phyloP scores from a whole-genome alignment of 495 filamentous ascomycete genomes.

The Trichoderma reesei region DNA sequence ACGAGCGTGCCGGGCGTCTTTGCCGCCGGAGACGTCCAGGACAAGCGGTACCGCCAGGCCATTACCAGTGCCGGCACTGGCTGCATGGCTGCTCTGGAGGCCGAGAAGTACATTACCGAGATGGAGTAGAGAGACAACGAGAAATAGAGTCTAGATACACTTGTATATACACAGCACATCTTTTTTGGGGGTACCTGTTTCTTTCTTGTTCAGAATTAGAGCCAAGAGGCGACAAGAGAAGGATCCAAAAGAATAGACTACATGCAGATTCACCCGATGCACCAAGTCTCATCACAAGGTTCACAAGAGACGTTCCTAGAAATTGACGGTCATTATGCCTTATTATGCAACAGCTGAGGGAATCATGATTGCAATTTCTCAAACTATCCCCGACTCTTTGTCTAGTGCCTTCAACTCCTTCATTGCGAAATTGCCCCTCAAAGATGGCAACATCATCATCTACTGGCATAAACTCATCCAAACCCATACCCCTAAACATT shows the following conservation, averaged over 20 bases:
- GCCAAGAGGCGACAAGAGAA: neutral
- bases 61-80: conserved; percentile 94
- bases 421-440: neutral
- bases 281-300: neutral
- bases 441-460: neutral
- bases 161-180: neutral
- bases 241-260: too few species aligned
- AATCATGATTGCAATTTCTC: neutral
- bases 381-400: neutral
- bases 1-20: conserved; percentile 91
- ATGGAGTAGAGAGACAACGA: conserved; percentile 36
- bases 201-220: neutral
- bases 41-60: conserved; percentile 95
- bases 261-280: neutral
- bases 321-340: too few species aligned
- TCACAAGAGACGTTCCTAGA: neutral
- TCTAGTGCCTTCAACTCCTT: neutral
- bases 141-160: neutral
- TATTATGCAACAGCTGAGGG: neutral
- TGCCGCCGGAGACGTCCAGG: conserved; percentile 94
- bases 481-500: neutral
- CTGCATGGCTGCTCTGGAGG: conserved; percentile 89
- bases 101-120: conserved; percentile 83
- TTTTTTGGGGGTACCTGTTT: neutral
- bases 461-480: neutral